Evolutionary conservation across 192 early-diverging fungal genomes (phyloP).

Genomic region (Linnemannia hyalina): DNA sequence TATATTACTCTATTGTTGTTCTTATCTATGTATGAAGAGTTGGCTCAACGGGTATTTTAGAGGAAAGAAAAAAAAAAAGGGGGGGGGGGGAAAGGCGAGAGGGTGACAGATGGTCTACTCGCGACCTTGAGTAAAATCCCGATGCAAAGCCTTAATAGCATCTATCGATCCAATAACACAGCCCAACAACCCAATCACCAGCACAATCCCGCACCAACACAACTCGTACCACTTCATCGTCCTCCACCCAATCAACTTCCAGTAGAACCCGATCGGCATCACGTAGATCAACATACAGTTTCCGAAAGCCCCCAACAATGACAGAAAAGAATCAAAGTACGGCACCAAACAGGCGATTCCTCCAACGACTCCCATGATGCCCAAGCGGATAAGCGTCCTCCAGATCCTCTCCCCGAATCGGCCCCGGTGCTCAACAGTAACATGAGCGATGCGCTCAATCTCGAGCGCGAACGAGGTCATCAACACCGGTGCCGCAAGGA

Average conservation of each 20-base stretch:
- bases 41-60: not conserved
- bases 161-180: slow-evolving; percentile 74
- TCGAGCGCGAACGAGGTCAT: slow-evolving; percentile 81
- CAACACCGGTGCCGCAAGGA: slow-evolving; percentile 83
- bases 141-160: slow-evolving; percentile 67
- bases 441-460: slow-evolving; percentile 73
- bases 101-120: not conserved
- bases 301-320: slow-evolving; percentile 81
- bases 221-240: slow-evolving; percentile 60
- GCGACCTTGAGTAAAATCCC: slow-evolving; percentile 40
- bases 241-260: slow-evolving; percentile 74
- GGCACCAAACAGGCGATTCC: slow-evolving; percentile 74
- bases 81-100: not conserved
- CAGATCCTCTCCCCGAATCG: slow-evolving; percentile 61
- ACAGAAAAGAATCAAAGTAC: slow-evolving; percentile 83
- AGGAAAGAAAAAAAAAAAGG: not conserved
- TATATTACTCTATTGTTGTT: not conserved
- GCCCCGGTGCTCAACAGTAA: slow-evolving; percentile 66
- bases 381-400: slow-evolving; percentile 66
- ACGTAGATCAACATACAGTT: slow-evolving; percentile 84
- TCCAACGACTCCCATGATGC: slow-evolving; percentile 64
- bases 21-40: not conserved
- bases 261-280: slow-evolving; percentile 81
- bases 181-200: slow-evolving; percentile 72
- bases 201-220: slow-evolving; percentile 60